These are phyloP conservation scores for Diaporthe australafricana DNA, from an alignment of 2,329 filamentous ascomycete species.

Conservation along the genomic window DNA sequence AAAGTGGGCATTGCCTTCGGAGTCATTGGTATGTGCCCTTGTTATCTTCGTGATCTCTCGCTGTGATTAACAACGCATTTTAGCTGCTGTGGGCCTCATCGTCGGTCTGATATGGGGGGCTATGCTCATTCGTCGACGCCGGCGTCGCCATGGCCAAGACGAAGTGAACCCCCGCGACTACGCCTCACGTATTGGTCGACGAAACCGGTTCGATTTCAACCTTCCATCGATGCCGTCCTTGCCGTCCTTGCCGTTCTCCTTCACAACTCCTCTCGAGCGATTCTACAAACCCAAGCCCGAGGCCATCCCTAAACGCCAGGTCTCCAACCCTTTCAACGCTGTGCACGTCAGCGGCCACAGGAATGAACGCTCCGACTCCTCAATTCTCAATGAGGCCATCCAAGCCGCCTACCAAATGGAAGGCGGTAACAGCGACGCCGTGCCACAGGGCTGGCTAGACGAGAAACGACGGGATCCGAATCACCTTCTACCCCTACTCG, in stretches of 20 bases:
- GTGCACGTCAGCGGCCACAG: background rate
- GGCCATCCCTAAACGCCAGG: slow-evolving; percentile 1
- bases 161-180: background rate
- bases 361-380: slow-evolving; percentile 12
- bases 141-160: slow-evolving; percentile 8
- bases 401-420: slow-evolving; percentile 25
- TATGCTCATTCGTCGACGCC: slow-evolving; percentile 28
- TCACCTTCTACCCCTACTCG: slow-evolving; percentile 14
- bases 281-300: background rate
- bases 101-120: slow-evolving; percentile 30
- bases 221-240: background rate
- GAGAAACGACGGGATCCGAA: slow-evolving; percentile 33
- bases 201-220: slow-evolving; percentile 7
- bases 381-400: slow-evolving; percentile 21
- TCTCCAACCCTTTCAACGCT: slow-evolving; percentile 16
- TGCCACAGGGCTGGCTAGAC: slow-evolving; percentile 28
- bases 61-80: background rate
- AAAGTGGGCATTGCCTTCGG: slow-evolving; percentile 36
- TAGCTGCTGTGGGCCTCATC: slow-evolving; percentile 31
- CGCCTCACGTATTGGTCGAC: background rate
- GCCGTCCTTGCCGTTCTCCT: background rate
- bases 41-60: rapidly evolving
- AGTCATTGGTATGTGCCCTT: slow-evolving; percentile 19
- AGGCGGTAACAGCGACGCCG: background rate
- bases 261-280: slow-evolving; percentile 8